Evolutionary conservation across 371 early-diverging fungal species (phyloP).

Genomic region (Mortierella sp.): DNA sequence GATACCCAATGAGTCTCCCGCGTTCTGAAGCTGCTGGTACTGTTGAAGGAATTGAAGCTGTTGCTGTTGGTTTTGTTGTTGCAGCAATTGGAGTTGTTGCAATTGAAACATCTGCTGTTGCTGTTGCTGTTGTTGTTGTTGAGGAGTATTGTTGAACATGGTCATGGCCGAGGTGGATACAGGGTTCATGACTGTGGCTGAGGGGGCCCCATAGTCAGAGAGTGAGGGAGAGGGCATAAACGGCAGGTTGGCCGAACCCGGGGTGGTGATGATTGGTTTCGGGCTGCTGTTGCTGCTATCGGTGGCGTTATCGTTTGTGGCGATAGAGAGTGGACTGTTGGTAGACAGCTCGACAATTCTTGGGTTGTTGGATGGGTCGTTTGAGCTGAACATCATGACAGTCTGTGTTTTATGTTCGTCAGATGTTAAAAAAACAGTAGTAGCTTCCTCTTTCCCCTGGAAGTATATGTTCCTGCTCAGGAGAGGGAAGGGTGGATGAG

Average conservation of each 20-base stretch:
- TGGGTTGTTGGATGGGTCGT: conserved; percentile 21
- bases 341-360: conserved; percentile 36
- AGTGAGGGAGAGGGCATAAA: conserved; percentile 22
- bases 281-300: neutral
- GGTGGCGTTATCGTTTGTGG: conserved; percentile 1
- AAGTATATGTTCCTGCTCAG: neutral
- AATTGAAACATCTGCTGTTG: too few species aligned
- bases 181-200: conserved; percentile 14
- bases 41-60: neutral
- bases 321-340: conserved; percentile 17
- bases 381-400: conserved; percentile 25
- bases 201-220: neutral
- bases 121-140: conserved; percentile 27
- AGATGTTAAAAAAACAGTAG: neutral
- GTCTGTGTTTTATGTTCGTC: neutral
- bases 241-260: conserved; percentile 7
- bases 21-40: neutral
- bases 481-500: neutral
- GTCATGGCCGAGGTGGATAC: conserved; percentile 12
- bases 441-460: neutral
- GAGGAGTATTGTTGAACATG: conserved; percentile 17
- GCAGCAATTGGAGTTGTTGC: too few species aligned
- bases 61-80: conserved; percentile 17
- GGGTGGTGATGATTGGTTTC: conserved; percentile 25
- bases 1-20: neutral